Evolutionary conservation across 1,284 basidiomycete species (phyloP).

Genomic region (Hypsizygus ulmarius): DNA sequence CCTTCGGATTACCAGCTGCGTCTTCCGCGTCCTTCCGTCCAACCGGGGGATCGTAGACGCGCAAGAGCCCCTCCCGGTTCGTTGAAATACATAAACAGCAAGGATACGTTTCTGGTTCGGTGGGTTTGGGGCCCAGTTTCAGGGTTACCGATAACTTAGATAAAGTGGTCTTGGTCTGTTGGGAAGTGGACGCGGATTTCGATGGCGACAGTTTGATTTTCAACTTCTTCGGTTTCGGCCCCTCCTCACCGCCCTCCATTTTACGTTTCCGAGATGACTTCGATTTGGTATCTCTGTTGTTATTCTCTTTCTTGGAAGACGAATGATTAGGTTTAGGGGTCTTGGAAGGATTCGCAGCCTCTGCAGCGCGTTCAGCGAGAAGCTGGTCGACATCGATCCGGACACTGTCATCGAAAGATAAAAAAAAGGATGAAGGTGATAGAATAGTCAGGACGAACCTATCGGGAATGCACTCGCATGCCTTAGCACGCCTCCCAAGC

Average conservation of each 20-base stretch:
- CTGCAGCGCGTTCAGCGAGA: conserved; percentile 58
- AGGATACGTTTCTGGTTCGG: conserved; percentile 57
- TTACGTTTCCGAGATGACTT: conserved; percentile 35
- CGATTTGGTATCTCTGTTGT: conserved; percentile 13
- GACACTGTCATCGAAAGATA: conserved; percentile 53
- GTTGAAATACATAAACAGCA: conserved; percentile 81
- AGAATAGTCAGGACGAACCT: conserved; percentile 51
- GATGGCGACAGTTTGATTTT: conserved; percentile 32
- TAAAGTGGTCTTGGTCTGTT: conserved; percentile 16
- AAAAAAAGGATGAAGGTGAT: conserved; percentile 1
- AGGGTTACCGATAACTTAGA: conserved; percentile 53
- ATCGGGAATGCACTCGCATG: conserved; percentile 80
- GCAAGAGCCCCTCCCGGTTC: conserved; percentile 55
- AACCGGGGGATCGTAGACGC: conserved; percentile 66
- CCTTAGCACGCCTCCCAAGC: conserved; percentile 78
- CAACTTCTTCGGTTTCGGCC: conserved; percentile 33
- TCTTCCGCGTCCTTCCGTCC: conserved; percentile 49
- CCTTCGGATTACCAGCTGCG: conserved; percentile 40
- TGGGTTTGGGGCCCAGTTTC: conserved; percentile 59
- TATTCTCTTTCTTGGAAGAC: conserved; percentile 20
- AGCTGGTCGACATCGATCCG: conserved; percentile 88
- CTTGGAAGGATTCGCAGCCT: conserved; percentile 29
- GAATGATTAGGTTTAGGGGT: conserved; percentile 15
- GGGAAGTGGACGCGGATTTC: conserved; percentile 18
- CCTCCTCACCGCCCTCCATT: conserved; percentile 26